Evolutionary conservation across 352 stramenopile genomes (phyloP).

Genomic region (Pythium graminicola): DNA sequence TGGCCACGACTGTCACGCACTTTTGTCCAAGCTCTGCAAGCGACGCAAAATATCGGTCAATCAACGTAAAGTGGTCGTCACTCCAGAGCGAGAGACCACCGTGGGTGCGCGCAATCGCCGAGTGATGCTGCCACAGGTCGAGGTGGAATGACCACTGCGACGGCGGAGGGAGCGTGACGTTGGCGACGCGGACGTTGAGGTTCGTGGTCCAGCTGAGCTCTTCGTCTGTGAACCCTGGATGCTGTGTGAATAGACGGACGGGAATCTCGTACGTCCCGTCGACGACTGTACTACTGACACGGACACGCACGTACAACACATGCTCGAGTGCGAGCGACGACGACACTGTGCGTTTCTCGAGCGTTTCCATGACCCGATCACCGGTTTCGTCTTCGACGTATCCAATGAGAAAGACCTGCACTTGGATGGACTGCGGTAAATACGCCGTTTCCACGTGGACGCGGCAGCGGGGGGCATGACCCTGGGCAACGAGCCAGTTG

Average conservation of each 20-base stretch:
- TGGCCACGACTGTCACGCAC: conserved; percentile 60
- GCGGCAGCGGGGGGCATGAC: conserved; percentile 49
- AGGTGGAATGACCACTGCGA: conserved; percentile 55
- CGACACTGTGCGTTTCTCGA: conserved; percentile 37
- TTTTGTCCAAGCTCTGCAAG: conserved; percentile 66
- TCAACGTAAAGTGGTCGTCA: conserved; percentile 56
- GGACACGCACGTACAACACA: conserved; percentile 51
- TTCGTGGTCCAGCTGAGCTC: conserved; percentile 55
- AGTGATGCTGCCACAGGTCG: conserved; percentile 74
- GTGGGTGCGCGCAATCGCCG: conserved; percentile 50
- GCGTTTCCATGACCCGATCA: conserved; percentile 50
- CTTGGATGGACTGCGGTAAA: conserved; percentile 37
- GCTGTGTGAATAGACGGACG: conserved; percentile 58
- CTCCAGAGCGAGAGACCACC: conserved; percentile 45
- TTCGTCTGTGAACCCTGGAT: conserved; percentile 57
- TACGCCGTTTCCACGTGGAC: conserved; percentile 52
- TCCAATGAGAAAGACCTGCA: conserved; percentile 52
- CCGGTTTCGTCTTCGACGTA: conserved; percentile 55
- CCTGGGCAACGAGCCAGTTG: conserved; percentile 53
- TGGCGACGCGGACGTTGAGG: conserved; percentile 45
- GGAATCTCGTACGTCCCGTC: conserved; percentile 59
- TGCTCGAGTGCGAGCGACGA: conserved; percentile 30
- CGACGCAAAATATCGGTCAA: conserved; percentile 54
- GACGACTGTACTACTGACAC: conserved; percentile 27
- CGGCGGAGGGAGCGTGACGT: conserved; percentile 41